These are phyloP conservation scores for Cymbopogon flexuosus DNA, from an alignment of 202 grass and related monocot species.

Conservation along the genomic window DNA sequence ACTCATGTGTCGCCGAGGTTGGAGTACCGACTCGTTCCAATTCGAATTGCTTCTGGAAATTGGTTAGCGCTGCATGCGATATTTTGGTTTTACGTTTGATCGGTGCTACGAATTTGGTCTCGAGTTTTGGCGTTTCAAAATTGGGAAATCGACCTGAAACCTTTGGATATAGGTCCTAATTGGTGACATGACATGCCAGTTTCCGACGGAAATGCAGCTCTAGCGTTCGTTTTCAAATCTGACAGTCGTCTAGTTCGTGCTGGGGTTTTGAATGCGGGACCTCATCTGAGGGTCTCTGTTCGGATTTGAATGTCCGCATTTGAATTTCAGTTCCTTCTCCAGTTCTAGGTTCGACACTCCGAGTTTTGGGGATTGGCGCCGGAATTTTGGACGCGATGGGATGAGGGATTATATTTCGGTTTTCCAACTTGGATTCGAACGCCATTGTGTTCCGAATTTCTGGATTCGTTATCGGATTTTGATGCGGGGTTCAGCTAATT, in stretches of 20 bases:
- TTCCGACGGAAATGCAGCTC: not conserved
- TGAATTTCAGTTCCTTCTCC: not conserved
- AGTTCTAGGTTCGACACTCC: not conserved
- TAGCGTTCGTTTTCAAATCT: not conserved
- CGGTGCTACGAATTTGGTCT: not conserved
- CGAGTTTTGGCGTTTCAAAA: not conserved
- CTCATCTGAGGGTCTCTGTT: not conserved
- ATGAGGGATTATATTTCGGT: not conserved
- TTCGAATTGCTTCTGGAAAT: not conserved
- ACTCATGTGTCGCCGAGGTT: conserved; percentile 26
- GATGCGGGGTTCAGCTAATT: not conserved
- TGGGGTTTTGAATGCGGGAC: not conserved
- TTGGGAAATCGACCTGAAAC: not conserved
- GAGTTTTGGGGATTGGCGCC: not conserved
- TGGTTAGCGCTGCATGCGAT: too few species aligned
- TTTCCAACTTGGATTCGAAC: not conserved
- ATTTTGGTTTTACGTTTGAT: too few species aligned
- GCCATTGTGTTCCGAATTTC: not conserved
- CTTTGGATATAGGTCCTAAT: not conserved
- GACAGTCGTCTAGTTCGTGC: not conserved
- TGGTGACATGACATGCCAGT: not conserved
- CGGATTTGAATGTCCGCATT: not conserved
- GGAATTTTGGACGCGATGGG: not conserved
- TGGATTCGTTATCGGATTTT: not conserved
- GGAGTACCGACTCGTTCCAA: not conserved